Percentiles rank a stretch among this genome's conserved stretches.
phyloP scores from a whole-genome alignment of 1,284 basidiomycete species.

The Gomphus bonarii region DNA sequence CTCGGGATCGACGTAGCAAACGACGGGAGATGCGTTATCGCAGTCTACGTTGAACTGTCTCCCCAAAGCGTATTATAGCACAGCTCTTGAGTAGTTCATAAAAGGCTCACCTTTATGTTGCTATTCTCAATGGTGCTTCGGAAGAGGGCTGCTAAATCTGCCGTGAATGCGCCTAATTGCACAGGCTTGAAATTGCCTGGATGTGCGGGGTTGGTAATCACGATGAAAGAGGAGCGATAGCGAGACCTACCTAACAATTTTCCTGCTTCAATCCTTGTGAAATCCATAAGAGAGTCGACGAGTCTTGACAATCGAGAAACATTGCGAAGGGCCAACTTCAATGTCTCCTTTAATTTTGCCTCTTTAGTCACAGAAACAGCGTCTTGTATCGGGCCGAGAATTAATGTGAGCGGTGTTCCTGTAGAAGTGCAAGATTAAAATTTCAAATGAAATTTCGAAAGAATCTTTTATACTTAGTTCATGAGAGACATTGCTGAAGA shows the following conservation, averaged over 20 bases:
- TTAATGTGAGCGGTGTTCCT: constrained; percentile 23
- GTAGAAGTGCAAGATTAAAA: background rate
- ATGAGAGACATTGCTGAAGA: constrained; percentile 24
- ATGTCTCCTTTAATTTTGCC: constrained; percentile 14
- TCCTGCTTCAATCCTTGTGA: constrained; percentile 20
- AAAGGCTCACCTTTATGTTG: constrained; percentile 15
- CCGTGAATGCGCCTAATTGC: constrained; percentile 18
- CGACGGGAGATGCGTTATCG: constrained; percentile 12
- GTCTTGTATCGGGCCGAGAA: constrained; percentile 21
- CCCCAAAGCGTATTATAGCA: background rate
- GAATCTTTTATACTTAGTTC: constrained; percentile 16
- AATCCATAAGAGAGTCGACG: constrained; percentile 24
- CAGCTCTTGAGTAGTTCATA: background rate
- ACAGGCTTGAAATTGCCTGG: constrained; percentile 20
- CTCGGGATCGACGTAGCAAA: constrained; percentile 21
- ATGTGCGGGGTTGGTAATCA: background rate
- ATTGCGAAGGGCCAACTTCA: constrained; percentile 20
- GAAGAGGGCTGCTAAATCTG: constrained; percentile 22
- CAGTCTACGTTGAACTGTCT: constrained; percentile 17
- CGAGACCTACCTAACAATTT: constrained; percentile 16
- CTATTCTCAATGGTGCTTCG: constrained; percentile 22
- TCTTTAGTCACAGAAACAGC: constrained; percentile 12
- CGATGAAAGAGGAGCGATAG: background rate
- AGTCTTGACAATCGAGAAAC: constrained; percentile 19
- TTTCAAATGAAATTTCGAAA: background rate